Base-by-base conservation (phyloP, 2,329 filamentous ascomycete species). In the Fulvia fulva region DNA sequence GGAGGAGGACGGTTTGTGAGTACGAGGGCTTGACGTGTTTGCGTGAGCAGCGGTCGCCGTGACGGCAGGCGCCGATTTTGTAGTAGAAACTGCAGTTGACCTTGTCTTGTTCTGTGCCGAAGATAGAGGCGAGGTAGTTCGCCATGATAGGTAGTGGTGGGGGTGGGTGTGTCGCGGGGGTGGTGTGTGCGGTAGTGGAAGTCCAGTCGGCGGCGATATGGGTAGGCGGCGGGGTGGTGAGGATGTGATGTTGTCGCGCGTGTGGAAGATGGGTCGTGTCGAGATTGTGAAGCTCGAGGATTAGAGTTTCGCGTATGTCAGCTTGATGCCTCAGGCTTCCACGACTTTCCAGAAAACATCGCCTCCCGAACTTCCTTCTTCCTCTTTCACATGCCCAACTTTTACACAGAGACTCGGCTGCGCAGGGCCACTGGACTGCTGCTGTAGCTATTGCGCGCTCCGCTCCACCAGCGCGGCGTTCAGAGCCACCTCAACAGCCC, bases 71-170 rank as follows among this genome's bases (percentile, higher is more conserved):
- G 75, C 94, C 94, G 77, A 99, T 99, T 82, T 99, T 99, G 89
- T 97, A 92, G 86, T 99, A 99, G 85, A 99, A 99, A 58, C 89
- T 94, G 85, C 94, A 97, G 84, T 97, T 97, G 81, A 97, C 92
- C 67, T 81, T 99, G 87, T 99, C 94, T 78, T 97, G 94, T 83
- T 99, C 94, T 28, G 94, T 99, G 72, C 94, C 94, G 83, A 99
- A 99, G 80, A 99, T 99, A 74, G 91, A 96, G 71, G 94, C 94
- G 76, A 99, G 89, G 51, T 65, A 65, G 63, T 65, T 65, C 53
- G 65, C 65, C 65, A 67, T 62, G 56, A n/a, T 65, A 61, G 58
- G 57, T 45, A 45, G 19, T 3, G 26, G 44, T 55, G 21, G 21
- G 9, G 23, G 57, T 37, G 22, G 19, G 25, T 53, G 25, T 51